These are phyloP conservation scores for Agaricus sinodeliciosus DNA, from an alignment of 768 basidiomycete genomes.

Conservation along the genomic window DNA sequence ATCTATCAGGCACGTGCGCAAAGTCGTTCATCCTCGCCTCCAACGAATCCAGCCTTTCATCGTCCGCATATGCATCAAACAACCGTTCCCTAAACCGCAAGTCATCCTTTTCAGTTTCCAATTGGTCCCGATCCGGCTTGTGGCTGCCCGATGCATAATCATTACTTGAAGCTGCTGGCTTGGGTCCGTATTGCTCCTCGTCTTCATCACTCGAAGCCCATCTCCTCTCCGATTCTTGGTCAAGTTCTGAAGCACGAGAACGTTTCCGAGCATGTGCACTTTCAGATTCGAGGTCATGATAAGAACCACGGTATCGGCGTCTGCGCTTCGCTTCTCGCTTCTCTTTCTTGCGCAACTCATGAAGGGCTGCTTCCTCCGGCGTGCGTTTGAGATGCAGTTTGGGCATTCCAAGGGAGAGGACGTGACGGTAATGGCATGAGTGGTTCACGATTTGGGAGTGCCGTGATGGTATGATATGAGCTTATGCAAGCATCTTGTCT, in stretches of 20 bases:
- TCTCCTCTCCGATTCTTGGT: constrained; percentile 28
- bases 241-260: constrained; percentile 14
- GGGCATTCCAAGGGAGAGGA: constrained; percentile 24
- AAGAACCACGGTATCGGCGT: constrained; percentile 12
- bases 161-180: constrained; percentile 13
- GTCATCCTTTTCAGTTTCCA: constrained; percentile 55
- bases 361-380: constrained; percentile 49
- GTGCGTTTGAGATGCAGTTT: constrained; percentile 62
- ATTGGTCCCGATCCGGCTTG: constrained; percentile 39
- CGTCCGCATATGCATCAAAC: constrained; percentile 65
- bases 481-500: constrained; percentile 10
- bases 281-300: constrained; percentile 12
- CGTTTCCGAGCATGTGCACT: constrained; percentile 20
- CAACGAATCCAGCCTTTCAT: constrained; percentile 58
- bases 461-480: constrained; percentile 5
- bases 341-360: constrained; percentile 29
- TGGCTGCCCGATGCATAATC: constrained; percentile 13
- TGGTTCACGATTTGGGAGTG: not conserved
- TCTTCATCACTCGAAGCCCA: constrained; percentile 47
- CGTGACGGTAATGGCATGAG: not conserved
- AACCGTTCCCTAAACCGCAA: constrained; percentile 65
- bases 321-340: constrained; percentile 29
- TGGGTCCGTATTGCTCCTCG: constrained; percentile 19
- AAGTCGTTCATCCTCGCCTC: constrained; percentile 62
- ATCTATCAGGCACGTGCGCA: constrained; percentile 67